phyloP scores from a whole-genome alignment of 176 grass and related monocot species.

The Tuctoria greenei region DNA sequence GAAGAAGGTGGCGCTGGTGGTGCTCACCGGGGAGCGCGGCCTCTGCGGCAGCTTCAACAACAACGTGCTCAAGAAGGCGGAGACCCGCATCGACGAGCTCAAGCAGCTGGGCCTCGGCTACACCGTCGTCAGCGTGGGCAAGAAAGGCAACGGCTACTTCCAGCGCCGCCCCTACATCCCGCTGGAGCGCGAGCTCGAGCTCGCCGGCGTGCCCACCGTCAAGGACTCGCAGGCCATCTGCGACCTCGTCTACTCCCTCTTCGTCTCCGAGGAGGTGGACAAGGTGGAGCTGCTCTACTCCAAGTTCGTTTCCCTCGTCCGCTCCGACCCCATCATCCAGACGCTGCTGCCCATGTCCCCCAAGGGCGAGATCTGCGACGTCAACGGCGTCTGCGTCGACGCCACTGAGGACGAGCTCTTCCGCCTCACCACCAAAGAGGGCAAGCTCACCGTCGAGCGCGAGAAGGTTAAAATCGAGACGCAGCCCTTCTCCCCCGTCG shows the following conservation, averaged over 20 bases:
- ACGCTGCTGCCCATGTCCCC: conserved; percentile 85
- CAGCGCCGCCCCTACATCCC: conserved; percentile 64
- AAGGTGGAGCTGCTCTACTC: conserved; percentile 94
- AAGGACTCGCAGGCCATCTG: conserved; percentile 86
- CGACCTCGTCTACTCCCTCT: conserved; percentile 82
- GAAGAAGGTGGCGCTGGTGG: conserved; percentile 74
- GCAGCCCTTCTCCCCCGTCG: conserved; percentile 63
- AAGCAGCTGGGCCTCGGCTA: conserved; percentile 59
- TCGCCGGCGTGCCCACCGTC: conserved; percentile 59
- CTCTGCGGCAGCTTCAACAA: conserved; percentile 91
- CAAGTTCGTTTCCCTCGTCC: conserved; percentile 76
- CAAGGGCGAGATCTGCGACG: conserved; percentile 83
- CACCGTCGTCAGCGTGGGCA: conserved; percentile 78
- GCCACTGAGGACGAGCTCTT: conserved; percentile 82
- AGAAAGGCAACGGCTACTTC: conserved; percentile 81
- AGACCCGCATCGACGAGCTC: conserved; percentile 58
- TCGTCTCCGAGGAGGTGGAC: conserved; percentile 85
- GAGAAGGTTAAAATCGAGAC: conserved; percentile 68
- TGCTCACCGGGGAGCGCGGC: conserved; percentile 81
- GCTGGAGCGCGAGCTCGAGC: conserved; percentile 55
- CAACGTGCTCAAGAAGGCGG: conserved; percentile 84
- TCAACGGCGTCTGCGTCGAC: conserved; percentile 78
- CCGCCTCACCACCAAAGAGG: conserved; percentile 88
- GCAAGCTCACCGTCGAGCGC: conserved; percentile 75
- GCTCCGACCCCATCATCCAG: conserved; percentile 88